Conservation (phyloP, 73 alveolate species). For the Paramecium caudatum region DNA sequence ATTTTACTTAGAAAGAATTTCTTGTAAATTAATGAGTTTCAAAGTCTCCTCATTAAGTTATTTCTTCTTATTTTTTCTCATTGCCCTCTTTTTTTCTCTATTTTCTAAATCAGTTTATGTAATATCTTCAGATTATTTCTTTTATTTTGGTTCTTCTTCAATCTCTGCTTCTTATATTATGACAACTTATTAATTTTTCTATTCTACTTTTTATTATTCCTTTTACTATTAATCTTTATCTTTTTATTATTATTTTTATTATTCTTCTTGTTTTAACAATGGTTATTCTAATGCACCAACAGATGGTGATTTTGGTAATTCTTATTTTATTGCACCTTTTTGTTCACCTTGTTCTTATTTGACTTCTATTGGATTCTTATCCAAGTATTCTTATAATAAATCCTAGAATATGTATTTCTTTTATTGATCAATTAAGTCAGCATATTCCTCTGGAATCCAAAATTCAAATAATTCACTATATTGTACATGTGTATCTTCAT, state of each 20-base stretch:
- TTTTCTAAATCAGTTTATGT: constrained; percentile 22
- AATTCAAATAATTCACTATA: constrained; percentile 57
- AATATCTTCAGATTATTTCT: constrained; percentile 46
- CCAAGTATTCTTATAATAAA: not conserved
- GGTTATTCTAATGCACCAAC: not conserved
- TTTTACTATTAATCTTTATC: not conserved
- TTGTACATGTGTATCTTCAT: constrained; percentile 25
- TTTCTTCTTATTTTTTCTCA: not conserved
- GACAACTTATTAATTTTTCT: not conserved
- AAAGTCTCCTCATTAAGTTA: constrained; percentile 13
- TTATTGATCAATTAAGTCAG: not conserved
- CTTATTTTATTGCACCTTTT: too few species aligned
- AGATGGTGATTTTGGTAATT: not conserved
- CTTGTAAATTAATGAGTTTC: not conserved
- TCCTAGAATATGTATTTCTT: not conserved
- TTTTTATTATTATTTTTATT: not conserved
- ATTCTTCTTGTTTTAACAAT: not conserved
- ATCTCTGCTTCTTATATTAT: not conserved
- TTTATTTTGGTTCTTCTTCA: not conserved
- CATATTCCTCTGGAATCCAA: constrained; percentile 67
- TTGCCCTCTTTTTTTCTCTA: constrained; percentile 38
- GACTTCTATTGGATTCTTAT: not conserved
- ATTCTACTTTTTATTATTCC: not conserved
- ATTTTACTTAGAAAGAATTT: not conserved
- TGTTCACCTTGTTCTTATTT: not conserved